phyloP scores from a whole-genome alignment of 139 green algal species.

The Ostreobium quekettii region DNA sequence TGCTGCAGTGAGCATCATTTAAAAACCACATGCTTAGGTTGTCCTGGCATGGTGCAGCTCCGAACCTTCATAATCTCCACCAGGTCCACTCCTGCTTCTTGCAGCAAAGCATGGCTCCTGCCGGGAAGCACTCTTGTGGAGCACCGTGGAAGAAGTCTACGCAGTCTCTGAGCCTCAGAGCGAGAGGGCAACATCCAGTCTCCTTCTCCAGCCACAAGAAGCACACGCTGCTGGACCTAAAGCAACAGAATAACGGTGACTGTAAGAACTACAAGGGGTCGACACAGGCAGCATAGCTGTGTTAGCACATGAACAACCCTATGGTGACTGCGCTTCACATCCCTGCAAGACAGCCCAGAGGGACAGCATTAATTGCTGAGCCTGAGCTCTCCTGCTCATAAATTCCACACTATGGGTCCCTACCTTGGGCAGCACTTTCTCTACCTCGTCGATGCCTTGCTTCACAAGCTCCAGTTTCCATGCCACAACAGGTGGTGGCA shows the following conservation, averaged over 20 bases:
- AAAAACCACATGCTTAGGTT: too few species aligned
- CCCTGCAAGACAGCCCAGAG: too few species aligned
- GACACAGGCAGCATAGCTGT: too few species aligned
- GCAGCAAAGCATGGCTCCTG: slow-evolving; percentile 67
- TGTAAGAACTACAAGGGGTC: too few species aligned
- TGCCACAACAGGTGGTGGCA: slow-evolving; percentile 61
- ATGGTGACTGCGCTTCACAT: too few species aligned
- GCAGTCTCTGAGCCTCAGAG: slow-evolving; percentile 23
- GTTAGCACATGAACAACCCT: too few species aligned
- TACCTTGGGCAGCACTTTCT: slow-evolving; percentile 3
- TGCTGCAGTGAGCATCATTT: too few species aligned
- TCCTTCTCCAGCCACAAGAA: slow-evolving; percentile 21
- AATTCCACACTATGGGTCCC: too few species aligned
- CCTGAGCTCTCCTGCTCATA: too few species aligned
- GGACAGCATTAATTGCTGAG: too few species aligned
- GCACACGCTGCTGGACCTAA: slow-evolving; percentile 27
- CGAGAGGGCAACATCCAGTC: slow-evolving; percentile 26
- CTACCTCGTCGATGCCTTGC: slow-evolving; percentile 34
- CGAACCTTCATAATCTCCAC: slow-evolving; percentile 43
- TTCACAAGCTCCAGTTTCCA: slow-evolving; percentile 68
- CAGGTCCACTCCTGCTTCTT: slow-evolving; percentile 69
- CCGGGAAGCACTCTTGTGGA: slow-evolving; percentile 20
- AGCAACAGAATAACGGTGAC: slow-evolving; percentile 6
- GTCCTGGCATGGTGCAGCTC: too few species aligned
- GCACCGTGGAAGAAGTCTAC: slow-evolving; percentile 15